phyloP scores from a whole-genome alignment of 805 yeast species.

The Candida wancherniae region DNA sequence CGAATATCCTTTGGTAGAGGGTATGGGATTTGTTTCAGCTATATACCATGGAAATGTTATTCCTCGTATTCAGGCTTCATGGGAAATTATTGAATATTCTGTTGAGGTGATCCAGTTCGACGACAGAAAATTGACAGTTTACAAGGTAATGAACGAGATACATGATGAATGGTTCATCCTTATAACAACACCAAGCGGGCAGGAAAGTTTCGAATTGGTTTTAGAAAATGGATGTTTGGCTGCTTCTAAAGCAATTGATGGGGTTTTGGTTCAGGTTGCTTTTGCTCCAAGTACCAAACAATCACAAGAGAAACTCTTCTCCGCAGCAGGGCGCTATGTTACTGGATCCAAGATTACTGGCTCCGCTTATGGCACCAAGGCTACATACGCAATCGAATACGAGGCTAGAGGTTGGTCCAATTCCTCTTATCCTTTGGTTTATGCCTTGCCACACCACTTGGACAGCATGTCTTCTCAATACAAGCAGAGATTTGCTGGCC shows the following conservation, averaged over 20 bases:
- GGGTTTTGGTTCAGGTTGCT: constrained; percentile 50
- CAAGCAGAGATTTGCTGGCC: constrained; percentile 33
- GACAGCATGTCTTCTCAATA: constrained; percentile 35
- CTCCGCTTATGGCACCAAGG: constrained; percentile 40
- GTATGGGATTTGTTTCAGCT: constrained; percentile 56
- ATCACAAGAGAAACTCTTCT: constrained; percentile 47
- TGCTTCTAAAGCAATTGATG: constrained; percentile 35
- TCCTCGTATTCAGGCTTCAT: constrained; percentile 30
- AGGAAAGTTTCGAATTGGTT: constrained; percentile 24
- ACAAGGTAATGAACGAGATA: too few relatives aligned
- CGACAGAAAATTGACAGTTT: too few relatives aligned
- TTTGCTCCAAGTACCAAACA: constrained; percentile 31
- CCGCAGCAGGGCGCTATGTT: constrained; percentile 66
- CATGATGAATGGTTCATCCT: too few relatives aligned
- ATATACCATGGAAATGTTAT: constrained; percentile 48
- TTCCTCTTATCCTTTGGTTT: constrained; percentile 47
- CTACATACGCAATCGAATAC: constrained; percentile 46
- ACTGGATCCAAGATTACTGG: constrained; percentile 47
- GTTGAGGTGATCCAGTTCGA: too few relatives aligned
- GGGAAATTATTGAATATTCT: too few relatives aligned
- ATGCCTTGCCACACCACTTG: constrained; percentile 67
- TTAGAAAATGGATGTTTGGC: constrained; percentile 26
- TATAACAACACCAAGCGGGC: too few relatives aligned
- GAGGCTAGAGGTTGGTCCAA: constrained; percentile 47
- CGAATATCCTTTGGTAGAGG: constrained; percentile 50